Evolutionary conservation across 2,329 filamentous ascomycete genomes (phyloP), one percentile per base, ranked within the genome.

Genomic region (Colletotrichum sp.): DNA sequence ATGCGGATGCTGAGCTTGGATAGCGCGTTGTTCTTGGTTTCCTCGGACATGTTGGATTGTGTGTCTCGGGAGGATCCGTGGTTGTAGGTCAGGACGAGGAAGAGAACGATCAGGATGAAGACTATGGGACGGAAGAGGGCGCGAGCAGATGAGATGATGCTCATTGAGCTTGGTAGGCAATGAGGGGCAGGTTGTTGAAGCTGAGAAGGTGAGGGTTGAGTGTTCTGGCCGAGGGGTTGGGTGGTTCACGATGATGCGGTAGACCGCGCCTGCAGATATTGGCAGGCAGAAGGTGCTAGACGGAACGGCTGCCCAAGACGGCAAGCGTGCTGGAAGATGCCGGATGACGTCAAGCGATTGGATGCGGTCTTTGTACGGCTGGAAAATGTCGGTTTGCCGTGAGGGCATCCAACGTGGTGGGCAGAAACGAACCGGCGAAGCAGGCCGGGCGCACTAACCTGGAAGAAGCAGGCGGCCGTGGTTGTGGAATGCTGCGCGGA

Each of bases 1-100:
- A 86, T 79, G 26, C 82, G 79, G 32, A 87, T 83, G 1, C 80
- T 79, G 26, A 88, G 82, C 28, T 70, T 55, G 63, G 77, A 70
- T 28, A 78, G 76, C 21, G 49, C 55, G 59, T 55, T 16, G 32
- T 76, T 59, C 60, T 30, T 60, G 52, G 55, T 32, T 67, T 66
- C 63, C 52, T 68, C 34, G 16, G 65, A 12, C 72, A 72, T 78
- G 62, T 32, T 62, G 36, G 18, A 52, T 52, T 52, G 44, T 26
- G 62, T 63, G 57, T 76, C 66, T 67, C 71, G 60, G 28, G 66
- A 28, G 30, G 60, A 52, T 32, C 71, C 66, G 71, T 63, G 67
- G 24, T 39, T 66, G 49, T 72, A 71, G 30, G 44, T 30, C 5
- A 32, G 10, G 63, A 78, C n/a, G 30, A 72, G 18, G 24, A 76